phyloP scores from a whole-genome alignment of 2,329 filamentous ascomycete genomes.

The Xylariaceae sp. region DNA sequence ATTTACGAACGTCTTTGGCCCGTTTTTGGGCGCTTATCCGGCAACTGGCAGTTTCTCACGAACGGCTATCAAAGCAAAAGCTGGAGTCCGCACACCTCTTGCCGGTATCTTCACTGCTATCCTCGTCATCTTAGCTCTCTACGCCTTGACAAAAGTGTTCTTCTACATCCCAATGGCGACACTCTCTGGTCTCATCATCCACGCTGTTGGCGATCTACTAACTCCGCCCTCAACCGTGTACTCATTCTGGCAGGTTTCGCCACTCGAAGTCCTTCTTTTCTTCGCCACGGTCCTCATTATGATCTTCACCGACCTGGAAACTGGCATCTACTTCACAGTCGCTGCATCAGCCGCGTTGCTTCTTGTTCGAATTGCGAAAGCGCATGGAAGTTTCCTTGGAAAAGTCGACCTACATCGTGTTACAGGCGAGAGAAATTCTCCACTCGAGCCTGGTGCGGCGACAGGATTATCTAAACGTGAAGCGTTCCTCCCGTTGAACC shows the following conservation, averaged over 20 bases:
- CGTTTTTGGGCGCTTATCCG: conserved; percentile 80
- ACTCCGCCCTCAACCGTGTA: conserved; percentile 80
- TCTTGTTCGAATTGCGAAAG: conserved; percentile 75
- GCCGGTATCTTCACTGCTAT: conserved; percentile 81
- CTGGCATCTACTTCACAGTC: conserved; percentile 82
- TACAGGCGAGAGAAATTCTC: conserved; percentile 10
- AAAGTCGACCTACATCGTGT: conserved; percentile 67
- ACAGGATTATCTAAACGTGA: conserved; percentile 30
- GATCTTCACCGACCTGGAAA: conserved; percentile 77
- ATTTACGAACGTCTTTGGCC: conserved; percentile 70
- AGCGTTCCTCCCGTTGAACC: conserved; percentile 47
- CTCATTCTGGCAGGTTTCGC: conserved; percentile 84
- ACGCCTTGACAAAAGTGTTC: conserved; percentile 79
- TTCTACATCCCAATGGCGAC: conserved; percentile 80
- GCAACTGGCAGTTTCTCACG: conserved; percentile 88
- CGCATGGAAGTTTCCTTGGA: conserved; percentile 75
- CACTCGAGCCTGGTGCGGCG: conserved; percentile 2
- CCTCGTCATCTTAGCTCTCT: conserved; percentile 80
- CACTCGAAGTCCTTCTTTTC: conserved; percentile 80
- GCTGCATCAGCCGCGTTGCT: conserved; percentile 67
- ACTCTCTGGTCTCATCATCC: conserved; percentile 82
- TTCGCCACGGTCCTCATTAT: conserved; percentile 81
- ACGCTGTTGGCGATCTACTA: conserved; percentile 83
- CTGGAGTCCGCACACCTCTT: conserved; percentile 81
- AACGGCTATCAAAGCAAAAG: conserved; percentile 93